Conservation (phyloP, 2,329 filamentous ascomycete genomes). For the Aspergillus piperis region DNA sequence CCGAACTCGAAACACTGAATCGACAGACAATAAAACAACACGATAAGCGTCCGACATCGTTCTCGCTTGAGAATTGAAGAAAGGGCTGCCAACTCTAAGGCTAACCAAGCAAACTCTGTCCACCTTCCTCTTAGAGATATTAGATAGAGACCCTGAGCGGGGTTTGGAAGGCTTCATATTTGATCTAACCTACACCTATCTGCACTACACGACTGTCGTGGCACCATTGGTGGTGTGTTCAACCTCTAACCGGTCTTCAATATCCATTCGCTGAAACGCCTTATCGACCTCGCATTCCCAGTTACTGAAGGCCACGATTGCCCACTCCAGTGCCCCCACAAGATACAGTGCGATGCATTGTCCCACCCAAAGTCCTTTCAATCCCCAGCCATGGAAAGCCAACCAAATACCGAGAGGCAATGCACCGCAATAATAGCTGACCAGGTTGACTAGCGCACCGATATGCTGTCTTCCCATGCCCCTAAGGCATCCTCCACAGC, state of each 20-base stretch:
- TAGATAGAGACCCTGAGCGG: conserved; percentile 35
- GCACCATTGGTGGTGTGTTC: conserved; percentile 13
- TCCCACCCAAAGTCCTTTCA: conserved; percentile 78
- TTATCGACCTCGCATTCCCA: conserved; percentile 74
- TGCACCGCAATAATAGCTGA: conserved; percentile 82
- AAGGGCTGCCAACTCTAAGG: not conserved
- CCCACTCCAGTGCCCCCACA: conserved; percentile 77
- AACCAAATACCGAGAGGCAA: conserved; percentile 80
- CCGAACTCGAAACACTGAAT: not conserved
- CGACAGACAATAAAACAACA: too few relatives aligned
- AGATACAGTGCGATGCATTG: conserved; percentile 80
- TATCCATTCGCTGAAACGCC: conserved; percentile 71
- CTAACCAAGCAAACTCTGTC: conserved; percentile 14
- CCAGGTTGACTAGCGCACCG: conserved; percentile 76
- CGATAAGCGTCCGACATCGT: too few relatives aligned
- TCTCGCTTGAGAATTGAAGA: not conserved
- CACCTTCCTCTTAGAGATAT: conserved; percentile 45
- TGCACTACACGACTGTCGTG: conserved; percentile 3
- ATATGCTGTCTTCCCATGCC: conserved; percentile 88
- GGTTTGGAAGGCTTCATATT: not conserved
- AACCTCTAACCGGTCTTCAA: conserved; percentile 31
- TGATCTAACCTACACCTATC: conserved; percentile 29
- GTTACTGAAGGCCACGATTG: conserved; percentile 72
- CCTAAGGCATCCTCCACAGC: conserved; percentile 75
- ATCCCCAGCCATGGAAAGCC: conserved; percentile 82